phyloP scores from a whole-genome alignment of 371 early-diverging fungal genomes.

The Phascolomyces articulosus region DNA sequence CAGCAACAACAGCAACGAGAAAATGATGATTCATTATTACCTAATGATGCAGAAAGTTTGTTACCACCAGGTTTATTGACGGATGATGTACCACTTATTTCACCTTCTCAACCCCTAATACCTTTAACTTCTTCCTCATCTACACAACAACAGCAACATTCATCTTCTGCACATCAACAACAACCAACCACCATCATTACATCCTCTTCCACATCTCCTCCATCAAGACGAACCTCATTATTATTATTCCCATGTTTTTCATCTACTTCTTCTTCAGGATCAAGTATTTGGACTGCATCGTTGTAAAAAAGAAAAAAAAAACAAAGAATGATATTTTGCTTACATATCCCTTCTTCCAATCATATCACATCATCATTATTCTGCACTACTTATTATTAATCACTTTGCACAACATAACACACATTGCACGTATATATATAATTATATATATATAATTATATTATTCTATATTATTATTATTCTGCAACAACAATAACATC shows the following conservation, averaged over 20 bases:
- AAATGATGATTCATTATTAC: conserved; percentile 20
- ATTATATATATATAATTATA: too few species aligned
- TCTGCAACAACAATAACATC: too few species aligned
- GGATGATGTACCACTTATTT: conserved; percentile 17
- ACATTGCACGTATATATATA: too few species aligned
- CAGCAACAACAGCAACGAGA: background rate
- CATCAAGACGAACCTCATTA: background rate
- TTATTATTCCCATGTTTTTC: conserved; percentile 1
- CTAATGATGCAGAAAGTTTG: conserved; percentile 35
- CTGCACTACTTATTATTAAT: too few species aligned
- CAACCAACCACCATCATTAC: background rate
- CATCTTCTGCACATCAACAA: background rate
- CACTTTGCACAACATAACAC: background rate
- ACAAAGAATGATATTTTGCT: background rate
- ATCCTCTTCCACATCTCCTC: background rate
- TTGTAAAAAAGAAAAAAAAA: background rate
- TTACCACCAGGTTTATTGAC: conserved; percentile 38
- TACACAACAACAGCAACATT: background rate
- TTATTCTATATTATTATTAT: too few species aligned
- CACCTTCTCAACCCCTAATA: background rate
- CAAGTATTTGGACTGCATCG: conserved; percentile 2
- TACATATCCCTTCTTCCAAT: background rate
- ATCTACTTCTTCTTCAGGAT: conserved; percentile 6
- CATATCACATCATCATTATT: too few species aligned
- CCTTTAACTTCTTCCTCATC: background rate